Evolutionary conservation across 805 yeast species (phyloP), one percentile per base, ranked within the genome.

Genomic region (Candida stauntonica): DNA sequence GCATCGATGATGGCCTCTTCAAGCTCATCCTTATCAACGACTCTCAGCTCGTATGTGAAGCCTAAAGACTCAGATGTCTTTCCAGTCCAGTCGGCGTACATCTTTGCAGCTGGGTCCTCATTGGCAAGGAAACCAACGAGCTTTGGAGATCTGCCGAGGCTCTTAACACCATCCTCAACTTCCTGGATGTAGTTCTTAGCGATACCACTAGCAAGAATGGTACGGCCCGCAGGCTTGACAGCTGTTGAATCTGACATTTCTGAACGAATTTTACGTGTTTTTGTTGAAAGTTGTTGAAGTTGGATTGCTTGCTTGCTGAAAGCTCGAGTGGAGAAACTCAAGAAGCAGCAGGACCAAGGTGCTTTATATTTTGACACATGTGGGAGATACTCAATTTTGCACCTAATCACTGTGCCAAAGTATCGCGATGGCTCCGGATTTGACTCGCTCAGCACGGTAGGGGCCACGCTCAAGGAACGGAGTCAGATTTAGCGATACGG

Each of bases 51-150:
- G 60, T 86, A 93, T 26, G 75, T 66, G 64, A 93, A 88, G 0
- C 99, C 99, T 41, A 88, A 64, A 16, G 85, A 79, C 54, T 78
- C 82, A 50, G 93, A 78, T 1, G 98, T 91, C 58, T 87, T 89
- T 20, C 83, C 85, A 0, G 99, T 91, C 96, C 97, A 93, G 35
- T 79, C 80, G 33, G 99, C 98, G 60, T 93, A 93, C 84, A 84
- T 84, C 54, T 75, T 74, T 5, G 96, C 98, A 11, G 98, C 96
- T 3, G 97, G 98, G 53, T 93, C 99, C 13, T 72, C 69, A 60
- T 93, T 93, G 13, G 97, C 97, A 29, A 93, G 68, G 45, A 93
- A 78, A 0, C 99, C 99, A 24, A 91, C 97, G 28, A 93, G 67
- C 48, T 73, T 75, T 6, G 98, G 98, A 23, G 72, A 67, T 45